Conservation (phyloP, 768 basidiomycete genomes). For the Lentinula edodes region DNA sequence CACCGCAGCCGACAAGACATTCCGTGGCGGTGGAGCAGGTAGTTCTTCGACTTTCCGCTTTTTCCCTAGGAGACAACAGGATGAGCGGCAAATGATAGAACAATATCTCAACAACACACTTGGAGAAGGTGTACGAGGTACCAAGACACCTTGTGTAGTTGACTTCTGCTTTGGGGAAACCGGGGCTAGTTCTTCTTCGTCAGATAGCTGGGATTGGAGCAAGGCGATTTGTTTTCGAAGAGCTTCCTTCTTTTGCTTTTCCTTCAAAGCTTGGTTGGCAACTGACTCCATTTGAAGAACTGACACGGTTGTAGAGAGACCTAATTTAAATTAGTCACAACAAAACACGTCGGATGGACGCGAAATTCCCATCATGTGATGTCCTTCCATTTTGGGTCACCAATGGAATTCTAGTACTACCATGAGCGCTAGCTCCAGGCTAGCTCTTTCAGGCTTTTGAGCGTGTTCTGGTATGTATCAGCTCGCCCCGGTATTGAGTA, state of each 20-base stretch:
- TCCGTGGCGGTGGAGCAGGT: conserved; percentile 5
- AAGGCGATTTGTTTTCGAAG: conserved; percentile 49
- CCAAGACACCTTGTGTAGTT: conserved; percentile 30
- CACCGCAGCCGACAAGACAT: not conserved
- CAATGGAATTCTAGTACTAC: too few species aligned
- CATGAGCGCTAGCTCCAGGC: too few species aligned
- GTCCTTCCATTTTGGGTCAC: not conserved
- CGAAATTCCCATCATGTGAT: not conserved
- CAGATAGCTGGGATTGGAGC: conserved; percentile 49
- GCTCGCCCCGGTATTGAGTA: too few species aligned
- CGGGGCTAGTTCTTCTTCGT: conserved; percentile 24
- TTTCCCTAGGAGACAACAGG: conserved; percentile 26
- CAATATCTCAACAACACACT: conserved; percentile 35
- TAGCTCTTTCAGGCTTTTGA: not conserved
- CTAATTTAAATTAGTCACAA: not conserved
- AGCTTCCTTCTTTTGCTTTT: conserved; percentile 38
- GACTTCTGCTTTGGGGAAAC: conserved; percentile 46
- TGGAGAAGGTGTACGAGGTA: conserved; percentile 49
- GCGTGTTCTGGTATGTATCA: too few species aligned
- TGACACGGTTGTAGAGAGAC: not conserved
- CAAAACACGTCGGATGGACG: not conserved
- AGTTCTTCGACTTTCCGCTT: conserved; percentile 38
- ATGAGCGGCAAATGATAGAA: not conserved
- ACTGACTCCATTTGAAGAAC: conserved; percentile 48
- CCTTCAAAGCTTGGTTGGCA: conserved; percentile 31